Conservation (phyloP, 164 flowering plant genomes). For the Vitis labrusca region DNA sequence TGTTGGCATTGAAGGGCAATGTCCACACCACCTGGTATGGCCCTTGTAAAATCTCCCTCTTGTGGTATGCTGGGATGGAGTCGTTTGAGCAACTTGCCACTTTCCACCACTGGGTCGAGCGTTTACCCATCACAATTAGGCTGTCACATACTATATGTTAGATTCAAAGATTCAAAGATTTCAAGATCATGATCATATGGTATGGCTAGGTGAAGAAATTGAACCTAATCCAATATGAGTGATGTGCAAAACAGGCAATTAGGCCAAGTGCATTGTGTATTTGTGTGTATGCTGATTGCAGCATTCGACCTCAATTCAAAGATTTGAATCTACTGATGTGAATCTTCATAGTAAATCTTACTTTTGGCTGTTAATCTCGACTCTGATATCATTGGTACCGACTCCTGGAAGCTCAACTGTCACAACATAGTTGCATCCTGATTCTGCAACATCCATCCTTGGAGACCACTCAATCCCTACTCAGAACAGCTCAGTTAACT, state of each 20-base stretch:
- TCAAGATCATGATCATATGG: neutral
- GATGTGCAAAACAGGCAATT: too few relatives aligned
- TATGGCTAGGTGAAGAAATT: too few relatives aligned
- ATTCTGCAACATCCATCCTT: conserved; percentile 68
- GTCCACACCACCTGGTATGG: conserved; percentile 73
- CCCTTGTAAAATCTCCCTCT: conserved; percentile 58
- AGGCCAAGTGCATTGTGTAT: too few relatives aligned
- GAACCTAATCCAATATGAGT: too few relatives aligned
- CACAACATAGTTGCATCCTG: conserved; percentile 41
- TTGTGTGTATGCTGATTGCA: too few relatives aligned
- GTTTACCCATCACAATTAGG: conserved; percentile 57
- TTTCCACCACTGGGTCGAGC: conserved; percentile 38
- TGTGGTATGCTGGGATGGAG: conserved; percentile 39
- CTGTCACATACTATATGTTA: conserved; percentile 29
- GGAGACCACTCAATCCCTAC: conserved; percentile 66
- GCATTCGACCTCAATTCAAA: too few relatives aligned
- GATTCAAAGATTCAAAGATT: neutral
- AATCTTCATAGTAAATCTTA: conserved; percentile 23
- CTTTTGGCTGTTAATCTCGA: conserved; percentile 64
- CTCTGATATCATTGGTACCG: conserved; percentile 44
- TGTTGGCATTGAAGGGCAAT: conserved; percentile 60
- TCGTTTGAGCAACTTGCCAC: conserved; percentile 25
- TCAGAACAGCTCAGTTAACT: neutral
- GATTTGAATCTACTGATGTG: too few relatives aligned
- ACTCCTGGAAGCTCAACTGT: conserved; percentile 77